Evolutionary conservation across 108 stramenopile species (phyloP).

Genomic region (Bacterosira constricta): DNA sequence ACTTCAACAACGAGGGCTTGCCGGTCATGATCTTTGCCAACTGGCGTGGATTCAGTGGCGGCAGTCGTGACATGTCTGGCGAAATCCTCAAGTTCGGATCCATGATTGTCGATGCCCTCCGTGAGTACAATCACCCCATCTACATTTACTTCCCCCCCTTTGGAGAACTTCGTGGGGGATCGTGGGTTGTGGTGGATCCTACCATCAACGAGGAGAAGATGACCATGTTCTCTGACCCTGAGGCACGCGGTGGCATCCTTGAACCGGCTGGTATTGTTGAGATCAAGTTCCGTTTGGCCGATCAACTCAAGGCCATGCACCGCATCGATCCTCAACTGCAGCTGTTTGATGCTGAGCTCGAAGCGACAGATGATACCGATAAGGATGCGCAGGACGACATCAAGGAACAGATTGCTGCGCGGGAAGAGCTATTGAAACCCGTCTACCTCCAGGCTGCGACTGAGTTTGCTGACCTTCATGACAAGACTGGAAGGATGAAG

Average conservation of each 20-base stretch:
- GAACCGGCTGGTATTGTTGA: constrained; percentile 98
- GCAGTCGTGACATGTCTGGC: constrained; percentile 98
- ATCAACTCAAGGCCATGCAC: constrained; percentile 89
- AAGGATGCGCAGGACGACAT: constrained; percentile 61
- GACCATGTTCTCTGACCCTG: constrained; percentile 98
- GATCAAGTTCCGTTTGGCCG: constrained; percentile 95
- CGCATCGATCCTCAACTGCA: constrained; percentile 86
- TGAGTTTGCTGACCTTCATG: constrained; percentile 98
- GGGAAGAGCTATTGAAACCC: constrained; percentile 91
- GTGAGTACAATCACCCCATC: constrained; percentile 95
- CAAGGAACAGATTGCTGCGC: constrained; percentile 84
- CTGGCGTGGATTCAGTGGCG: constrained; percentile 98
- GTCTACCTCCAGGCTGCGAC: constrained; percentile 96
- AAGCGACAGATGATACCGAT: constrained; percentile 74
- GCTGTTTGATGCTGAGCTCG: constrained; percentile 88
- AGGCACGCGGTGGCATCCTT: constrained; percentile 97
- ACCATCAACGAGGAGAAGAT: constrained; percentile 98
- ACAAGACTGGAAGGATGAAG: constrained; percentile 98
- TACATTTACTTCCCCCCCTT: constrained; percentile 98
- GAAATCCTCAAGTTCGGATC: constrained; percentile 98
- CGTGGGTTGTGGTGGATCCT: constrained; percentile 98
- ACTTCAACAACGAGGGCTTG: constrained; percentile 97
- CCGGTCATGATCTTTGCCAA: constrained; percentile 99
- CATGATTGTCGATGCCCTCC: constrained; percentile 98
- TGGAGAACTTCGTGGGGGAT: constrained; percentile 98